Conservation (phyloP, 306 rosid genomes). For the Sindora glabra region DNA sequence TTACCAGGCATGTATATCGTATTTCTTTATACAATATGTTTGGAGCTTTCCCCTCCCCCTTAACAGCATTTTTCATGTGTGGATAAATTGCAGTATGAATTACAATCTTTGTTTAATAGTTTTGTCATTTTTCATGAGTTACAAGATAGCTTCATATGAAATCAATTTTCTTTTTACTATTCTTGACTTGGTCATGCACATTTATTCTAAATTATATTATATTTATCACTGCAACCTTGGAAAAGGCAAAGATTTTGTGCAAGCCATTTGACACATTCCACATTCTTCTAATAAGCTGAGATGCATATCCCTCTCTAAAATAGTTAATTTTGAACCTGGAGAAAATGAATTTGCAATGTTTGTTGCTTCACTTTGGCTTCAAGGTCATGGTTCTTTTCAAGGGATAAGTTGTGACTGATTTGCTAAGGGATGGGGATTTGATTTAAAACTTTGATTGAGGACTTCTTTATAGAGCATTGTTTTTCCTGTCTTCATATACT, state of each 20-base stretch:
- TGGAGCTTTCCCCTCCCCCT: not conserved
- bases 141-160: not conserved
- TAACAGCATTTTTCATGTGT: not conserved
- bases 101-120: not conserved
- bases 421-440: too few relatives aligned
- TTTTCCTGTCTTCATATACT: too few relatives aligned
- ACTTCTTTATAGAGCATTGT: too few relatives aligned
- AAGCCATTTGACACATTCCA: not conserved
- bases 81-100: not conserved
- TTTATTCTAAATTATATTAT: too few relatives aligned
- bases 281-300: not conserved
- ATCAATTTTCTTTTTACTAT: not conserved
- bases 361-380: too few relatives aligned
- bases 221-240: too few relatives aligned
- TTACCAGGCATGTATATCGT: conserved; percentile 40
- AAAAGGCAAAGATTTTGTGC: too few relatives aligned
- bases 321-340: not conserved
- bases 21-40: not conserved
- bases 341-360: not conserved
- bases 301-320: not conserved
- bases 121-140: not conserved
- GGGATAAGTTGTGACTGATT: too few relatives aligned
- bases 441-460: not conserved
- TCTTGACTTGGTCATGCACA: not conserved
- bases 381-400: too few relatives aligned